Evolutionary conservation across 2,329 filamentous ascomycete species (phyloP).

Genomic region (Cladorrhinum sp.): DNA sequence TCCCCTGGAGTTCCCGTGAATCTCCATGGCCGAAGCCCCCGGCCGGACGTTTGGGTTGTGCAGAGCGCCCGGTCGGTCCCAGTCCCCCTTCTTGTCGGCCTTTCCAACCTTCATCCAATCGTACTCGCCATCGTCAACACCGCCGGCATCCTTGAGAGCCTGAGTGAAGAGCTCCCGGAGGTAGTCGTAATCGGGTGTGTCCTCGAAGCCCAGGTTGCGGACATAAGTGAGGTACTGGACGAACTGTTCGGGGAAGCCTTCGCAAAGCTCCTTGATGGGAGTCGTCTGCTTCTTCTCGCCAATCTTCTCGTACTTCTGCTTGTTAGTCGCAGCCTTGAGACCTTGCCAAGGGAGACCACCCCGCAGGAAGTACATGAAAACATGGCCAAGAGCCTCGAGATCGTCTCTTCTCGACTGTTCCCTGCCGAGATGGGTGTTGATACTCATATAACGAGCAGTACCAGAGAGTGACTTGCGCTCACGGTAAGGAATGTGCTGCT

Average conservation of each 20-base stretch:
- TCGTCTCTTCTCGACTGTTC: constrained; percentile 97
- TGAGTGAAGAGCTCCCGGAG: constrained; percentile 94
- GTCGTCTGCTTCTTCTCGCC: constrained; percentile 99
- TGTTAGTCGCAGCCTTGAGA: constrained; percentile 70
- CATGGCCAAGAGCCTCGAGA: constrained; percentile 78
- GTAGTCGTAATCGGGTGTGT: constrained; percentile 98
- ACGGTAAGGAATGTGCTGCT: constrained; percentile 96
- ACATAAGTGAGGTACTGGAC: constrained; percentile 97
- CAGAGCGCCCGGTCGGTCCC: constrained; percentile 64
- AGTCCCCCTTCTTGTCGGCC: constrained; percentile 75
- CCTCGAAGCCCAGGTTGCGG: constrained; percentile 95
- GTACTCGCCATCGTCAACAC: constrained; percentile 96
- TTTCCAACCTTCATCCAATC: constrained; percentile 99
- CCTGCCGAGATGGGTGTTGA: constrained; percentile 95
- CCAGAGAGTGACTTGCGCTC: constrained; percentile 96
- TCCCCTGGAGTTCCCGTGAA: constrained; percentile 70
- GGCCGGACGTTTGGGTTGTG: constrained; percentile 76
- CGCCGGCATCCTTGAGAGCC: constrained; percentile 88
- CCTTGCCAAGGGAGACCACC: constrained; percentile 71
- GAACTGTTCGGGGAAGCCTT: constrained; percentile 95
- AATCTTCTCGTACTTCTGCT: constrained; percentile 99
- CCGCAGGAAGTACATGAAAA: constrained; percentile 73
- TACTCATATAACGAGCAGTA: constrained; percentile 98
- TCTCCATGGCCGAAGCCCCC: constrained; percentile 79
- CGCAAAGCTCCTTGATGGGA: constrained; percentile 92